Evolutionary conservation across 495 filamentous ascomycete species (phyloP), one percentile per base, ranked within the genome.

Genomic region (Penicillium robsamsonii): DNA sequence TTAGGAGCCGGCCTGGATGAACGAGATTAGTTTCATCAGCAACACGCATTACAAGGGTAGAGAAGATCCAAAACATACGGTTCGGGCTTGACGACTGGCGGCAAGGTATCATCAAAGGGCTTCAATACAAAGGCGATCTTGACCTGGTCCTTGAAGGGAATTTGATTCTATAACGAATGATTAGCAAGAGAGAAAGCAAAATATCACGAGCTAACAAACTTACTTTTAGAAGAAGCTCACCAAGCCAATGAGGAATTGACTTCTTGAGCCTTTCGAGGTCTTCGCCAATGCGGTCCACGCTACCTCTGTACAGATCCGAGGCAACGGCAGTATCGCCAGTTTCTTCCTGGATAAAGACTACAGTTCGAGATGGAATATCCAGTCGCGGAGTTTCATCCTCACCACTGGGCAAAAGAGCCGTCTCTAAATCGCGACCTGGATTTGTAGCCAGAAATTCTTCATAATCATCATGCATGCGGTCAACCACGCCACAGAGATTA

Each of bases 311-410:
- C 5, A 97, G 75, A 75, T 97, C 94, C 25, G 89, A 88, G 46
- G 92, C 92, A 45, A 94, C 94, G 29, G 92, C 94, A 33, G 88
- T 89, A 63, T 88, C 87, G 9, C 84, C 84, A 1, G 88, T 87
- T 65, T 98, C 95, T 67, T 97, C 94, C 68, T 98, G 95, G 48
- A 98, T 91, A 44, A 97, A 89, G 31, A 98, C 88, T 22, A 86
- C 89, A 17, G 91, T 96, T 18, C 83, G 82, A 18, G 83, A 66
- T 1, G 94, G 94, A 17, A 88, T 86, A 55, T 90, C 85, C 20
- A 98, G 70, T 24, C 89, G 83, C 0, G 94, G 94, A 1, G 94
- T 95, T 61, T 98, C 94, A 57, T 79, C 89, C 2, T 88, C 84
- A 6, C 87, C 69, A 64, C 89, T 92, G 0, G 95, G 94, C 0